phyloP scores from a whole-genome alignment of 78 protist species.

The Thecamonas trahens region DNA sequence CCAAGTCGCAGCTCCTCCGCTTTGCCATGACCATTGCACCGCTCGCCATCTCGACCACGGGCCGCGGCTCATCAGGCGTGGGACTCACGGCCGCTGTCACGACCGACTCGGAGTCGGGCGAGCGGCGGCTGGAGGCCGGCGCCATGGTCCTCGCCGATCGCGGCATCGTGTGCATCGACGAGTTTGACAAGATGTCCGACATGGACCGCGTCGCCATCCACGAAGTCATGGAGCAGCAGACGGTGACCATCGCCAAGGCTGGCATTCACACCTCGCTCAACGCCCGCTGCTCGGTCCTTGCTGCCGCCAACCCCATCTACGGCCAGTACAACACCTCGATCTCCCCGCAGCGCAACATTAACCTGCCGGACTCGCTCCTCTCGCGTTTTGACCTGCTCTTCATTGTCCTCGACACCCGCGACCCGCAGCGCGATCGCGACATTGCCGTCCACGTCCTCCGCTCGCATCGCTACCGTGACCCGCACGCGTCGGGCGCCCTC shows the following conservation, averaged over 20 bases:
- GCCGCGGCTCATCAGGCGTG: constrained; percentile 98
- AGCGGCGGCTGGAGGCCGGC: constrained; percentile 97
- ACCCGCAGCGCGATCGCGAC: constrained; percentile 43
- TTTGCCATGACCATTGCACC: constrained; percentile 89
- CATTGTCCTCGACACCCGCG: constrained; percentile 82
- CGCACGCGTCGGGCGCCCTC: background rate
- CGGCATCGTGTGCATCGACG: constrained; percentile 97
- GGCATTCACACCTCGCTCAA: constrained; percentile 97
- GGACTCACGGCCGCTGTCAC: constrained; percentile 99
- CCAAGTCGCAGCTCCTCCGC: constrained; percentile 97
- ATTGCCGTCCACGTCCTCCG: constrained; percentile 81
- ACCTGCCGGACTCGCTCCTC: constrained; percentile 96
- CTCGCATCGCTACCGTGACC: constrained; percentile 59
- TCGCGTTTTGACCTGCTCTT: constrained; percentile 99
- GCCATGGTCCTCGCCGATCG: constrained; percentile 99
- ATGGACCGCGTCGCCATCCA: constrained; percentile 88
- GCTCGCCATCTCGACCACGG: constrained; percentile 94
- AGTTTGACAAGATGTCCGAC: constrained; percentile 97
- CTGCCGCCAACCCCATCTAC: constrained; percentile 99
- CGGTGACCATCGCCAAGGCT: constrained; percentile 98
- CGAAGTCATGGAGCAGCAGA: constrained; percentile 99
- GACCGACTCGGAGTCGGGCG: constrained; percentile 83
- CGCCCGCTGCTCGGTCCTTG: constrained; percentile 97
- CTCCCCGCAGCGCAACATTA: constrained; percentile 77
- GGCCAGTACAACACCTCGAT: constrained; percentile 73